Evolutionary conservation across 352 stramenopile species (phyloP).

Genomic region (Pythium oligandrum): DNA sequence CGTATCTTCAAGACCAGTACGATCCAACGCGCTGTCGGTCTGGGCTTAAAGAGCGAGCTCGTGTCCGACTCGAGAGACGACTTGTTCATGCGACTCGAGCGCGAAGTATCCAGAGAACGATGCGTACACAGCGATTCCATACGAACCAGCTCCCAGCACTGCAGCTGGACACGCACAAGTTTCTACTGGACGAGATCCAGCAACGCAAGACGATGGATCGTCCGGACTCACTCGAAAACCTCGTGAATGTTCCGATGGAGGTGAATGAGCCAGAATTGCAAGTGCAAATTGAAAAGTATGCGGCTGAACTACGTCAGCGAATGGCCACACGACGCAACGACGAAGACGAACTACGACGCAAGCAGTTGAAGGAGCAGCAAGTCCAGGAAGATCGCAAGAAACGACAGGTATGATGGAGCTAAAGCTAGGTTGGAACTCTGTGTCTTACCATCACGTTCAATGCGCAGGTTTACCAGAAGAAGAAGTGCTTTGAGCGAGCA

Average conservation of each 20-base stretch:
- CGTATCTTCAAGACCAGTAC: constrained; percentile 27
- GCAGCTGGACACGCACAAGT: constrained; percentile 29
- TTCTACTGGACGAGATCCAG: constrained; percentile 34
- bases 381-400: constrained; percentile 36
- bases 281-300: constrained; percentile 36
- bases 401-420: constrained; percentile 15
- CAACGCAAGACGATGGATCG: constrained; percentile 10
- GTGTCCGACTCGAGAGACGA: constrained; percentile 15
- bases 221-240: constrained; percentile 12
- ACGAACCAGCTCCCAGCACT: constrained; percentile 38
- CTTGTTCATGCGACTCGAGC: constrained; percentile 1
- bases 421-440: not conserved
- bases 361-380: constrained; percentile 34
- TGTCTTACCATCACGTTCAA: too few relatives aligned
- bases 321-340: constrained; percentile 27
- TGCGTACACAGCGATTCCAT: constrained; percentile 42
- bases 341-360: constrained; percentile 26
- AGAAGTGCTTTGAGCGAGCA: constrained; percentile 26
- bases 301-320: constrained; percentile 26
- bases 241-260: constrained; percentile 10
- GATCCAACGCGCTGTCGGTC: not conserved
- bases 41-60: constrained; percentile 5
- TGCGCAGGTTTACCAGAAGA: constrained; percentile 24
- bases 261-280: constrained; percentile 34
- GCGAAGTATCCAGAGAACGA: constrained; percentile 20